These are phyloP conservation scores for Penicillium cosmopolitanum DNA, from an alignment of 495 filamentous ascomycete species.

Conservation along the genomic window DNA sequence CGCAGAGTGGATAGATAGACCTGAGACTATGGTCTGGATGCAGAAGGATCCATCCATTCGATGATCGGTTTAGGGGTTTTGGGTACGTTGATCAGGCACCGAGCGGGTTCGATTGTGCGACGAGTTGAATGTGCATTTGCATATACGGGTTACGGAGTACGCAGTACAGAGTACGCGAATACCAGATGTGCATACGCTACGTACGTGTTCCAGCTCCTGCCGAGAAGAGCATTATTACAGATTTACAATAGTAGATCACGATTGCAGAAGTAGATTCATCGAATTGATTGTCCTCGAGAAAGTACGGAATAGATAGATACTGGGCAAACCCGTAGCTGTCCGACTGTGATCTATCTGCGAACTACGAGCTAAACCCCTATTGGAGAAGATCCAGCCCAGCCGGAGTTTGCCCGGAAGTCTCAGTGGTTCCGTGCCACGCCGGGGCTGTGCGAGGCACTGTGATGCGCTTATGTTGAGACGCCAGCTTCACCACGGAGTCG, in stretches of 20 bases:
- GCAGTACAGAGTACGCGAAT: not conserved
- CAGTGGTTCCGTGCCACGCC: conserved; percentile 2
- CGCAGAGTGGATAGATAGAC: not conserved
- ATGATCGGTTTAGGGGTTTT: not conserved
- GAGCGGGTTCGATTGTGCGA: not conserved
- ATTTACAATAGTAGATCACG: conserved; percentile 6
- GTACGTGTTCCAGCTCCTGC: not conserved
- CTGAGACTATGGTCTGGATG: not conserved
- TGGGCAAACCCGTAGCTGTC: not conserved
- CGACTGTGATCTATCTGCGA: conserved; percentile 2
- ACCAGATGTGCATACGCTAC: not conserved
- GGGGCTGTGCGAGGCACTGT: conserved; percentile 21
- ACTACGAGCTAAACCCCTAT: not conserved
- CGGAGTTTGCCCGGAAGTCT: not conserved
- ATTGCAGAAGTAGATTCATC: conserved; percentile 2
- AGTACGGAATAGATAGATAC: no score
- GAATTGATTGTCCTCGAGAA: not conserved
- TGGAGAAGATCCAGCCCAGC: not conserved
- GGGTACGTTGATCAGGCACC: not conserved
- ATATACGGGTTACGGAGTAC: not conserved
- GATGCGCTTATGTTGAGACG: not conserved
- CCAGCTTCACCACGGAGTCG: not conserved
- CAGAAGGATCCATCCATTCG: conserved; percentile 1
- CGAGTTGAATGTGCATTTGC: not conserved
- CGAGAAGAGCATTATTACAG: not conserved